Conservation (phyloP, 495 filamentous ascomycete species). For the Lepraria neglecta region DNA sequence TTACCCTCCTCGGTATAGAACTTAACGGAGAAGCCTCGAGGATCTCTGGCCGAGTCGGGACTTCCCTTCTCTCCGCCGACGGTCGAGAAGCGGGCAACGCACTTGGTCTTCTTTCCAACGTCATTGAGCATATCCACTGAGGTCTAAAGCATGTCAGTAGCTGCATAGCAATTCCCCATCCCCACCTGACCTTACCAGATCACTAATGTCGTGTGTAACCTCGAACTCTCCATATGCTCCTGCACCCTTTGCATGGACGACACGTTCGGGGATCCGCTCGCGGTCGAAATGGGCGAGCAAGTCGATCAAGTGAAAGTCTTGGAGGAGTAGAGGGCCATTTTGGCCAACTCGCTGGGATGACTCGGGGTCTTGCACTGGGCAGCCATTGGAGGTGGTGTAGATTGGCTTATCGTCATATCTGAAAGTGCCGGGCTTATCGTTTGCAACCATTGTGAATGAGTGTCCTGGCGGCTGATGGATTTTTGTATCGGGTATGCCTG, state of each 20-base stretch:
- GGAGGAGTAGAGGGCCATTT: slow-evolving; percentile 56
- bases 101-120: slow-evolving; percentile 57
- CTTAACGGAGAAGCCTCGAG: slow-evolving; percentile 63
- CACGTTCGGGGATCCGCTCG: slow-evolving; percentile 40
- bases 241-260: slow-evolving; percentile 58
- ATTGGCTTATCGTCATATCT: slow-evolving; percentile 52
- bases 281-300: slow-evolving; percentile 48
- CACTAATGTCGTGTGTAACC: slow-evolving; percentile 49
- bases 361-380: slow-evolving; percentile 48
- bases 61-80: slow-evolving; percentile 59
- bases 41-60: slow-evolving; percentile 59
- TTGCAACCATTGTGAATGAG: slow-evolving; percentile 36
- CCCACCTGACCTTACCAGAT: slow-evolving; percentile 27
- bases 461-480: no score
- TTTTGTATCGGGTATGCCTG: neutral
- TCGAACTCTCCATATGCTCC: slow-evolving; percentile 60
- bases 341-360: slow-evolving; percentile 54
- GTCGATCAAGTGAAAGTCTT: slow-evolving; percentile 50
- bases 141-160: slow-evolving; percentile 25
- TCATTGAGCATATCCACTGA: slow-evolving; percentile 43
- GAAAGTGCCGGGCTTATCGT: slow-evolving; percentile 45
- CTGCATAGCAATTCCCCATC: neutral
- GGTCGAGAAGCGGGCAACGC: slow-evolving; percentile 58
- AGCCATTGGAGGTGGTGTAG: slow-evolving; percentile 59
- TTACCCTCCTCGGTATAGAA: slow-evolving; percentile 77